Conservation (phyloP, 2,329 filamentous ascomycete genomes). For the Apiospora malaysiana region DNA sequence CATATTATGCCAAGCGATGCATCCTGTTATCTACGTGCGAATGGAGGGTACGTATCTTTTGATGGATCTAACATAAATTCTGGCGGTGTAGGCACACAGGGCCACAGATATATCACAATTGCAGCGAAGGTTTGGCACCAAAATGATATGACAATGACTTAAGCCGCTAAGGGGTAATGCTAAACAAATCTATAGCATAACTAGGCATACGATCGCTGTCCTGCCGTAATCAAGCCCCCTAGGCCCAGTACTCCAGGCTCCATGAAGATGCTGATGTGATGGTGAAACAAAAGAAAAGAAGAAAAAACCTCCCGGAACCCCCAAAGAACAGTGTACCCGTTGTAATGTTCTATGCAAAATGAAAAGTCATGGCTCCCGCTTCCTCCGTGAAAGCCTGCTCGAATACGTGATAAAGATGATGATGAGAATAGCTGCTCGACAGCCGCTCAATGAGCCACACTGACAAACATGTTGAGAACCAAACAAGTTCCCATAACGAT, state of each 20-base stretch:
- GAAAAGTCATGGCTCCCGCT: background rate
- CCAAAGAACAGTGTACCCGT: conserved; percentile 1
- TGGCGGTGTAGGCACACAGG: too few relatives aligned
- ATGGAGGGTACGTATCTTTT: too few relatives aligned
- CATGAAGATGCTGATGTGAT: conserved; percentile 6
- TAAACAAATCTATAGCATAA: conserved; percentile 2
- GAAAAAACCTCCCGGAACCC: background rate
- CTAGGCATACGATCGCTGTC: background rate
- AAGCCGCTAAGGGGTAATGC: background rate
- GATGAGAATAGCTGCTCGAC: background rate
- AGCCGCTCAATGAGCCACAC: conserved; percentile 59
- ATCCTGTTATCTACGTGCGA: too few relatives aligned
- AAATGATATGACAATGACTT: background rate
- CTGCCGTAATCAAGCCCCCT: background rate
- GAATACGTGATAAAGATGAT: background rate
- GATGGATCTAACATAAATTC: too few relatives aligned
- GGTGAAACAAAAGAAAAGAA: background rate
- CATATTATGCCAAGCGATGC: too few relatives aligned
- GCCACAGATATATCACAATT: too few relatives aligned
- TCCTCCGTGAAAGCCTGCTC: background rate
- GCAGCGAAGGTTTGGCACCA: too few relatives aligned
- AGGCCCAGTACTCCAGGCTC: conserved; percentile 12
- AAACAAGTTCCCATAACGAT: conserved; percentile 91
- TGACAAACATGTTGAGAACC: conserved; percentile 82
- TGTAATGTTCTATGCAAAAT: conserved; percentile 16